Evolutionary conservation across 2,329 filamentous ascomycete genomes (phyloP), one percentile per base, ranked within the genome.

Genomic region (Exserohilum turcica): DNA sequence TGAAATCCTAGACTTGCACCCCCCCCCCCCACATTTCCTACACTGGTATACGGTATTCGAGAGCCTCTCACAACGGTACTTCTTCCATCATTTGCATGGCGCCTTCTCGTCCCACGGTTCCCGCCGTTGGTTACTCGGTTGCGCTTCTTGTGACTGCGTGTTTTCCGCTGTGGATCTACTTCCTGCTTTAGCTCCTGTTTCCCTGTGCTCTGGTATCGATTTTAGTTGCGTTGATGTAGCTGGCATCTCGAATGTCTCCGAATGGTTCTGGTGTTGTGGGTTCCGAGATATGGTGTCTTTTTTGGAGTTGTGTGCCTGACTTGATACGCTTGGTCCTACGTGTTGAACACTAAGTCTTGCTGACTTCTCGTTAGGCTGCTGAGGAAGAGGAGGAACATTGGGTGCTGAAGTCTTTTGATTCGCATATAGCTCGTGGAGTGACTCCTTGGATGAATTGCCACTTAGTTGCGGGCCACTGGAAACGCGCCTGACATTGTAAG

Each of bases 11-110:
- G 4, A 24, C 21, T 24, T 24, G 21, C 7, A 24, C 36, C n/a
- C n/a, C n/a, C n/a, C n/a, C n/a, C n/a, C n/a, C n/a, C n/a, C 19
- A 39, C 2, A 24, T 21, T 18, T 24, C 5, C 7, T 16, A 8
- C 16, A 16, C 33, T 19, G 21, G 21, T 16, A 15, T 5, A 15
- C 33, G n/a, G 7, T 19, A 16, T 24, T 12, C 21, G 12, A 8
- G 16, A 19, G 18, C 15, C 16, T 3, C 32, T 36, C 43, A 89
- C 43, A 88, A 66, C 1, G 87, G 87, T 67, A 91, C 84, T 43
- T 83, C 83, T 66, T 89, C 86, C 82, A 90, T 86, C 77, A 89
- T 79, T 72, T 89, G 84, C 65, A 84, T 71, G 2, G 84, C 80
- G 2, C 86, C 1, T 42, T 29, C 27, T 42, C 7, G 21, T 24